Conservation (phyloP, 208 protist species). For the Leishmania lainsoni region DNA sequence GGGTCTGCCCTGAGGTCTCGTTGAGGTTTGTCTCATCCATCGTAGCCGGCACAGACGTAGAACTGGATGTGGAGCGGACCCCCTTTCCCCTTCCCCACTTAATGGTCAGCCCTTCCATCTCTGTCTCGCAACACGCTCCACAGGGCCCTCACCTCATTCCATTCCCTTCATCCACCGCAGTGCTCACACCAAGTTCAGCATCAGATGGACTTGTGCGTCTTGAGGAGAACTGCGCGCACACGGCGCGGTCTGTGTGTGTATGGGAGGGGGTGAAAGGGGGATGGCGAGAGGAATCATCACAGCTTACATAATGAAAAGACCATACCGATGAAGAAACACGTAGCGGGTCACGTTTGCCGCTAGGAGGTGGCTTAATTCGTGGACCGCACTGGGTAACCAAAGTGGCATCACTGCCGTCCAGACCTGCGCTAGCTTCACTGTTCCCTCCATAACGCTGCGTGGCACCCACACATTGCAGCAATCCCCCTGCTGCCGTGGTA, state of each 20-base stretch:
- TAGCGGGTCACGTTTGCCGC: neutral
- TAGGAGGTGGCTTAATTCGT: neutral
- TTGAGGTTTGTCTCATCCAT: neutral
- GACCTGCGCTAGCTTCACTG: neutral
- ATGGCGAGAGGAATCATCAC: neutral
- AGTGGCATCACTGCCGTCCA: neutral
- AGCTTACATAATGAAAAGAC: neutral
- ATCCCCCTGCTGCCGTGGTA: neutral
- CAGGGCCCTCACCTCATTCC: neutral
- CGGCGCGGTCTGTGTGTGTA: neutral
- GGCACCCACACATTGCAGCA: neutral
- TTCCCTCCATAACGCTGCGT: neutral
- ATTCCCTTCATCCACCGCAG: neutral
- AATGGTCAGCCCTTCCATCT: neutral
- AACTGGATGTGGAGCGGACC: neutral
- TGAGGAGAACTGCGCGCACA: no score
- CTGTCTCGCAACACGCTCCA: neutral
- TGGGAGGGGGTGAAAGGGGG: no score
- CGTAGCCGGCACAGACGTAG: neutral
- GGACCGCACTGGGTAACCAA: neutral
- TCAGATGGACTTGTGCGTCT: neutral
- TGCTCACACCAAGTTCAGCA: neutral
- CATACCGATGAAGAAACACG: neutral
- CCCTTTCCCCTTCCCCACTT: neutral
- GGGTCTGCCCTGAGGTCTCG: neutral